Evolutionary conservation across 192 early-diverging fungal species (phyloP), one percentile per base, ranked within the genome.

Genomic region (Entomortierella lignicola): DNA sequence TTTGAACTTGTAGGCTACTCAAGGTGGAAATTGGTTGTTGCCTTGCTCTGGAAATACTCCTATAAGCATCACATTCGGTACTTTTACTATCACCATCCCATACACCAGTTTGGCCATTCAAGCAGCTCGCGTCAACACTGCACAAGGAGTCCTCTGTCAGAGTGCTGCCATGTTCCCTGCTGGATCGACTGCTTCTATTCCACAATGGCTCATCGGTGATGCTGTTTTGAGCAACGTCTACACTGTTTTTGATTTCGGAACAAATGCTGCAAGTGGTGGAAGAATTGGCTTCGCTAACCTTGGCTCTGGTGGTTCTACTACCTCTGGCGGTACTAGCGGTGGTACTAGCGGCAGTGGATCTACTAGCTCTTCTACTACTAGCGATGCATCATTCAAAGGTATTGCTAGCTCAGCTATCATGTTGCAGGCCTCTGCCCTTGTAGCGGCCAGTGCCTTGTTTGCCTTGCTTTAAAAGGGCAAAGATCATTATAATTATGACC

Each of bases 141-240:
- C 25, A 8, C 21, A 44, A 3, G 47, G 58, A 0, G 55, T 66
- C 20, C 79, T 58, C 47, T 87, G 72, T 58, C 17, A 32, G 37
- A 77, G 72, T 57, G 72, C 65, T n/a, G 65, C 60, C 64, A 68
- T 68, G 72, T 77, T 62, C 64, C 72, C 72, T 13, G 41, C 34
- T 6, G 72, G 72, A 11, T 7, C 12, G 0, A 54, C 37, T 29
- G 62, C 37, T 7, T 41, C 62, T 7, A 63, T 71, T 63, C 47
- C 67, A 51, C 25, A 68, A 30, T 85, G 84, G 84, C 41, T 85
- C 17, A 29, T 89, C 11, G 88, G 88, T 27, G 86, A 89, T 50
- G 64, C 64, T 0, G 86, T 89, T 44, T 63, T 89, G 25, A 75
- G 72, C 34, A 85, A 72, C 55, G 85, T 81, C 23, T 87, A 84